Percentiles rank a stretch among this genome's conserved stretches.
Conservation (phyloP, 768 basidiomycete species). For the Suillus cothurnatus region DNA sequence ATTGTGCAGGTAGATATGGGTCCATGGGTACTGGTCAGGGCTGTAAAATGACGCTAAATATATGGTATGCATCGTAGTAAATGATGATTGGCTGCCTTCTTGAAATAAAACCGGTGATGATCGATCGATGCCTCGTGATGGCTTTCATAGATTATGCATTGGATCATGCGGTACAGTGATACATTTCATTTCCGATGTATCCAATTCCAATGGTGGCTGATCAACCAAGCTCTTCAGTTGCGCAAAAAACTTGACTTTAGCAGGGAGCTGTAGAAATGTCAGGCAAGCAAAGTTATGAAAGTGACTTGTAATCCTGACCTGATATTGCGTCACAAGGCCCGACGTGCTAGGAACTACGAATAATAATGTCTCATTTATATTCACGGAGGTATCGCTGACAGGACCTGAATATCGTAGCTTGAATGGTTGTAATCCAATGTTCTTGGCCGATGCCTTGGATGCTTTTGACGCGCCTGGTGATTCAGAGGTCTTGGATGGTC, state of each 20-base stretch:
- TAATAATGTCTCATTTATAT: slow-evolving; percentile 62
- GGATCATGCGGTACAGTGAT: slow-evolving; percentile 1
- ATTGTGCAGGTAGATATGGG: neutral
- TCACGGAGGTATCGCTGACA: neutral
- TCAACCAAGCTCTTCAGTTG: slow-evolving; percentile 34
- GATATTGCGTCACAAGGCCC: slow-evolving; percentile 69
- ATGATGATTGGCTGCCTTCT: neutral
- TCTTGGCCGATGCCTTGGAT: slow-evolving; percentile 12
- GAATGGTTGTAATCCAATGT: slow-evolving; percentile 26
- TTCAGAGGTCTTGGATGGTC: slow-evolving; percentile 12
- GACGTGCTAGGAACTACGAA: slow-evolving; percentile 81
- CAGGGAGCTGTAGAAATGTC: slow-evolving; percentile 36
- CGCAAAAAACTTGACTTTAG: slow-evolving; percentile 47
- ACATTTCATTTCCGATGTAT: slow-evolving; percentile 11
- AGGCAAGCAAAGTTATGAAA: neutral
- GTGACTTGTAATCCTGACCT: slow-evolving; percentile 44
- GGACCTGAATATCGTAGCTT: slow-evolving; percentile 23
- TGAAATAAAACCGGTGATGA: neutral
- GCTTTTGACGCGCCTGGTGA: slow-evolving; percentile 11
- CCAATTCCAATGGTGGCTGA: slow-evolving; percentile 16
- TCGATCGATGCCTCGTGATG: neutral
- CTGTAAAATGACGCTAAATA: neutral
- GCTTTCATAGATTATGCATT: neutral
- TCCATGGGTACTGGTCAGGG: neutral
- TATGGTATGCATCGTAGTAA: neutral